These are phyloP conservation scores for Fusarium devonianum DNA, from an alignment of 2,329 filamentous ascomycete species.

Conservation along the genomic window DNA sequence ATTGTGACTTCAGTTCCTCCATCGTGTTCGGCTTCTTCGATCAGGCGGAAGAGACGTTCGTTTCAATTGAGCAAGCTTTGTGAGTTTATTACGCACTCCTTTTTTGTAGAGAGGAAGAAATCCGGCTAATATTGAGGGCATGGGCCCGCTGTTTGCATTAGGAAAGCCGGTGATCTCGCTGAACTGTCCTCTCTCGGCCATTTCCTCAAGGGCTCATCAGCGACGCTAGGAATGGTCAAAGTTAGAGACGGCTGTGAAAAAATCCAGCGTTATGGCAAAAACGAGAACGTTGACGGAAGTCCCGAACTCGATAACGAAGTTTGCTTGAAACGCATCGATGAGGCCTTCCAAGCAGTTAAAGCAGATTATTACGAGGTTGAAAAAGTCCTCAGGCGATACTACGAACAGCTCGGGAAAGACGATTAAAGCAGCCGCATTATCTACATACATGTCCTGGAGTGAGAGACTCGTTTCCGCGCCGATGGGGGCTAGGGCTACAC, in stretches of 20 bases:
- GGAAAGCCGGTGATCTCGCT: conserved; percentile 71
- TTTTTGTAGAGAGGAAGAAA: too few relatives aligned
- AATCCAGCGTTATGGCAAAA: conserved; percentile 90
- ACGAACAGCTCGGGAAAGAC: conserved; percentile 38
- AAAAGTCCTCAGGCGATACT: conserved; percentile 74
- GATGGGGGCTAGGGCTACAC: conserved; percentile 1
- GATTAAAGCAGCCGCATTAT: conserved; percentile 15
- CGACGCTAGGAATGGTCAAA: conserved; percentile 88
- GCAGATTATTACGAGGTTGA: conserved; percentile 79
- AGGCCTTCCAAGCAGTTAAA: conserved; percentile 76
- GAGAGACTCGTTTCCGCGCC: conserved; percentile 1
- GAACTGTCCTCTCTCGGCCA: conserved; percentile 85
- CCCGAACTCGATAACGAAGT: conserved; percentile 70
- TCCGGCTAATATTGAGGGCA: too few relatives aligned
- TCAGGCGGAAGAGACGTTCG: conserved; percentile 86
- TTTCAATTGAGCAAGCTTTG: conserved; percentile 82
- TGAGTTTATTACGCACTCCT: too few relatives aligned
- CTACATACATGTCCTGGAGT: conserved; percentile 12
- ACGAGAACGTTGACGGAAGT: conserved; percentile 79
- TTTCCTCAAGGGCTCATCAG: conserved; percentile 96
- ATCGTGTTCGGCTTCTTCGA: conserved; percentile 94
- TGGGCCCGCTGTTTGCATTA: conserved; percentile 51
- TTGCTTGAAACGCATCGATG: conserved; percentile 73
- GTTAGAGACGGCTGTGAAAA: conserved; percentile 94
- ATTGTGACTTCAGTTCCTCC: conserved; percentile 85